Base-by-base conservation (phyloP, 2,329 filamentous ascomycete species). In the Sphaerulina musiva region DNA sequence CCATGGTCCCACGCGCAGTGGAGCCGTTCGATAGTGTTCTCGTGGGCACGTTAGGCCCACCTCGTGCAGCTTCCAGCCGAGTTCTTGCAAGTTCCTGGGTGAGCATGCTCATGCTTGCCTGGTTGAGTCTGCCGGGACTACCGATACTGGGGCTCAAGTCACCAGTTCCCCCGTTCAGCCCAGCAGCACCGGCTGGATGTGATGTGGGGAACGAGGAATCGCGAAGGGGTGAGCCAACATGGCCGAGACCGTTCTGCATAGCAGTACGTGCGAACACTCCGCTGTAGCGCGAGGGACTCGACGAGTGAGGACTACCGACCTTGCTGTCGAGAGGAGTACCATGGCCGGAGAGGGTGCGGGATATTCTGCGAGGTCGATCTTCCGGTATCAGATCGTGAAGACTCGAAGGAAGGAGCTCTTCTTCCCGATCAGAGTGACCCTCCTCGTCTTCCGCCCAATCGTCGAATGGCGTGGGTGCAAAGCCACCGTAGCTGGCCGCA, bases 331-430 rank as follows among this genome's bases (percentile, higher is more conserved):
- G 57, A 3, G 66, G 64, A n/a, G 64, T 64, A 36, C 70, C 71
- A 6, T 73, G 68, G 3, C 68, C 71, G 20, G 74, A 74, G 6
- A 74, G 72, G 2, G 73, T 74, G 12, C 74, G 78, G 11, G 78
- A 79, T 49, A 81, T 75, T 14, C 81, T 76, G 44, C 81, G 76
- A 67, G 80, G 76, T 62, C 78, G 78, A 63, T 83, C 80, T 60
- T 83, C 80, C 0, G 81, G 81, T 34, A 85, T 74, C 11, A 85
- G 75, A 64, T 85, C 82, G 59, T 82, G 80, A 44, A 85, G 69
- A 52, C 78, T 81, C 29, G 78, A 86, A 0, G 92, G 93, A 8
- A 97, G 78, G 64, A 93, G 88, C 65, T 95, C 90, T 67, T 95
- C 91, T 66, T 95, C 91, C 69, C 95, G 89, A 64, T 93, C 92